Percentiles rank a stretch among this genome's conserved stretches.
phyloP scores from a whole-genome alignment of 1,139 yeast genomes.

The Geotrichum carabidarum region DNA sequence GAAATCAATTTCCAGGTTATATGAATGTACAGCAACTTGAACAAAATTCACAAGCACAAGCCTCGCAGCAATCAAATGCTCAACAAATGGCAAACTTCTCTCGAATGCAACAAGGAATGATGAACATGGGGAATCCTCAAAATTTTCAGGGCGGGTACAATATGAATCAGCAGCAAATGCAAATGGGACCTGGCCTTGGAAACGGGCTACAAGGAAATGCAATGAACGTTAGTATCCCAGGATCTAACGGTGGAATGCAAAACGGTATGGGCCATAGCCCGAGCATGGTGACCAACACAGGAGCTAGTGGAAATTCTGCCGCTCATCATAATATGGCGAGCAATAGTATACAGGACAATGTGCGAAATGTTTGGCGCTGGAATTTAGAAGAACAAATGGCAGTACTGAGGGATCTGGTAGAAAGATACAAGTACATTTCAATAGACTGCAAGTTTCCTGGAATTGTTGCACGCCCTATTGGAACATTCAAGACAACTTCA shows the following conservation, averaged over 20 bases:
- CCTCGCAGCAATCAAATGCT: conserved; percentile 11
- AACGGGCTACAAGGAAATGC: conserved; percentile 13
- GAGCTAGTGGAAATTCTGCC: conserved; percentile 8
- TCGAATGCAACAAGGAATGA: conserved; percentile 19
- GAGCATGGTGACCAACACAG: conserved; percentile 12
- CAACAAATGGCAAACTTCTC: conserved; percentile 16
- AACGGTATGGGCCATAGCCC: conserved; percentile 17
- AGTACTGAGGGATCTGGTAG: conserved; percentile 63
- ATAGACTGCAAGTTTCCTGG: conserved; percentile 91
- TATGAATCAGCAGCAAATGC: conserved; percentile 18
- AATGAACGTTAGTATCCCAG: conserved; percentile 12
- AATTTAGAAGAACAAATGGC: conserved; percentile 81
- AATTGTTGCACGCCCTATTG: conserved; percentile 91
- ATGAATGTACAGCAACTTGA: conserved; percentile 17
- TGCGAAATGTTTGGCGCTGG: conserved; percentile 68
- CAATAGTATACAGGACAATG: conserved; percentile 13
- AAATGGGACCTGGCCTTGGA: conserved; percentile 16
- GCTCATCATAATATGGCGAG: conserved; percentile 1
- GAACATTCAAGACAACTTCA: conserved; percentile 82
- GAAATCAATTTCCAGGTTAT: conserved; percentile 14
- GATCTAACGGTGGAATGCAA: conserved; percentile 9
- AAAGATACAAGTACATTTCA: conserved; percentile 65
- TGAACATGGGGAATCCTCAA: conserved; percentile 15
- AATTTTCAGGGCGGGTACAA: conserved; percentile 17
- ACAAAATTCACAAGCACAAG: conserved; percentile 12